phyloP scores from a whole-genome alignment of 2,329 filamentous ascomycete genomes.

The Rhynchosporium secalis region DNA sequence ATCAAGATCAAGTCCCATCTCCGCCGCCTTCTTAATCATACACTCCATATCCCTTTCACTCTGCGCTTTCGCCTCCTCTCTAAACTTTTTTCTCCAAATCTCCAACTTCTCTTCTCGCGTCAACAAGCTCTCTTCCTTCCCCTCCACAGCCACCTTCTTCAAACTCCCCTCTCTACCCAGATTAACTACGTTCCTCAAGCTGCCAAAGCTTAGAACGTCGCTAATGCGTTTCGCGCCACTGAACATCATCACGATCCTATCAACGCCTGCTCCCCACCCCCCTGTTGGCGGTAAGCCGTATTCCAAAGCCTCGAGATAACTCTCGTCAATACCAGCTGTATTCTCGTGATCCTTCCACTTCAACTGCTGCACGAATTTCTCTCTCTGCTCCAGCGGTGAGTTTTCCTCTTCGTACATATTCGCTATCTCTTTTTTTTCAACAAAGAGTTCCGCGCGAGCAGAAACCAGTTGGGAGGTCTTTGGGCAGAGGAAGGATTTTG shows the following conservation, averaged over 20 bases:
- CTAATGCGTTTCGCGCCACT: slow-evolving; percentile 75
- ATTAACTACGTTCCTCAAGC: slow-evolving; percentile 66
- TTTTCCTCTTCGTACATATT: slow-evolving; percentile 99
- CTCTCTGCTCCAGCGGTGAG: slow-evolving; percentile 79
- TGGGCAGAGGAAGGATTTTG: slow-evolving; percentile 79
- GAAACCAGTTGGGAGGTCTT: slow-evolving; percentile 73
- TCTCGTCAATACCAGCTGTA: slow-evolving; percentile 52
- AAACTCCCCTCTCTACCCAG: slow-evolving; percentile 36
- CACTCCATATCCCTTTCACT: not conserved
- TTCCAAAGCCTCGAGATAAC: slow-evolving; percentile 80
- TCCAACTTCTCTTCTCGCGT: too few relatives aligned
- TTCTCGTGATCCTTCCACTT: slow-evolving; percentile 43
- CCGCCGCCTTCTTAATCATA: not conserved
- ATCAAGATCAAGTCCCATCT: not conserved
- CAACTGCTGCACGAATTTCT: slow-evolving; percentile 71
- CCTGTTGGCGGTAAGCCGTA: slow-evolving; percentile 93
- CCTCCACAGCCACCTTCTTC: not conserved
- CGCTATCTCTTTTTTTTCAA: slow-evolving; percentile 76
- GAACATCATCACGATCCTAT: slow-evolving; percentile 89
- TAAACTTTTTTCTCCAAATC: not conserved
- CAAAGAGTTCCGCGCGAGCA: slow-evolving; percentile 82
- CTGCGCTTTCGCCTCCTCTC: too few relatives aligned
- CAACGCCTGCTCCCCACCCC: slow-evolving; percentile 93
- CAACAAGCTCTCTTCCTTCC: not conserved
- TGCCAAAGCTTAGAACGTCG: slow-evolving; percentile 88